These are phyloP conservation scores for Boechera retrofracta DNA, from an alignment of 345 rosid species.

Conservation along the genomic window DNA sequence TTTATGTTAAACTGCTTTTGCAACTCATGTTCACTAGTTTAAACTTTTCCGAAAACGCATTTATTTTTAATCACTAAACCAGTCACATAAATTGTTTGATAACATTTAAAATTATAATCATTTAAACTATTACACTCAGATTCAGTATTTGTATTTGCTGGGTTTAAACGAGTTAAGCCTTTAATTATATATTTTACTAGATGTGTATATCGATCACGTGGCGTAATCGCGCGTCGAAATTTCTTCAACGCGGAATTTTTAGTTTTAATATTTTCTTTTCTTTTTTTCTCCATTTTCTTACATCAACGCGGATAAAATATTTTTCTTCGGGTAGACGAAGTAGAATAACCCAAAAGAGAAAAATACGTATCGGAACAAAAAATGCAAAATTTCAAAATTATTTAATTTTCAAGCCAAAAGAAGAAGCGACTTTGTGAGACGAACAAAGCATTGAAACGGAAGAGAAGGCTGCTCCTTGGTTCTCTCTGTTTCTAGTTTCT, in stretches of 20 bases:
- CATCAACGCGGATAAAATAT: conserved; percentile 13
- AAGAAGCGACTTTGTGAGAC: conserved; percentile 27
- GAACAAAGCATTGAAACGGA: conserved; percentile 41
- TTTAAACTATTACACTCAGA: too few relatives aligned
- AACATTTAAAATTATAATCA: too few relatives aligned
- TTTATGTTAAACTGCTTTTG: too few relatives aligned
- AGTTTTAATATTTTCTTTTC: not conserved
- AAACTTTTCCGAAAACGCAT: too few relatives aligned
- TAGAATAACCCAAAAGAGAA: not conserved
- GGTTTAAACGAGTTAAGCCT: too few relatives aligned
- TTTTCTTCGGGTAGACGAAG: not conserved
- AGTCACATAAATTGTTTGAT: too few relatives aligned
- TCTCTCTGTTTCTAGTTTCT: conserved; percentile 39
- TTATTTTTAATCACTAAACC: too few relatives aligned
- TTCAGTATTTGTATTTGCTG: too few relatives aligned
- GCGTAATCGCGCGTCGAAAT: not conserved
- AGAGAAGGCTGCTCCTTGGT: conserved; percentile 39
- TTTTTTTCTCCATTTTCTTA: not conserved
- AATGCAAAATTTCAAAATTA: not conserved
- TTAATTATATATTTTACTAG: too few relatives aligned
- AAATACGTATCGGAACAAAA: not conserved
- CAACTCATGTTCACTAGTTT: too few relatives aligned
- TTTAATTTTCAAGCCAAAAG: conserved; percentile 19
- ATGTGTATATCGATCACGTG: not conserved
- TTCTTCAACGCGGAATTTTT: not conserved